phyloP scores from a whole-genome alignment of 495 filamentous ascomycete species.

The Haplographium delicatum region DNA sequence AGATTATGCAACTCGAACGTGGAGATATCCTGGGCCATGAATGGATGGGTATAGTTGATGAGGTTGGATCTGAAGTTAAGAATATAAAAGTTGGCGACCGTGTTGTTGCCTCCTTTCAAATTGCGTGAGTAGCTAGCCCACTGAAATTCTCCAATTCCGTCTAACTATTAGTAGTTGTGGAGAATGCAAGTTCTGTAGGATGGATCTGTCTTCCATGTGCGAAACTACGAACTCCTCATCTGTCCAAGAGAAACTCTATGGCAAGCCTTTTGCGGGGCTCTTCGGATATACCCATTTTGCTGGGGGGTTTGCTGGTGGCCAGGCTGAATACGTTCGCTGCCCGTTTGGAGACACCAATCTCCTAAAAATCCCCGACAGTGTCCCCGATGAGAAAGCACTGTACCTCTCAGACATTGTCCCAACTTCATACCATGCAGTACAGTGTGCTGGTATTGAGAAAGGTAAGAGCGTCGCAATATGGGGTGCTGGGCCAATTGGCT shows the following conservation, averaged over 20 bases:
- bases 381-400: conserved; percentile 83
- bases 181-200: conserved; percentile 68
- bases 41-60: conserved; percentile 77
- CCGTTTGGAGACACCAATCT: conserved; percentile 81
- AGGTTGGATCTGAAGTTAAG: conserved; percentile 56
- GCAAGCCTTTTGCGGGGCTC: conserved; percentile 64
- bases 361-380: conserved; percentile 69
- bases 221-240: conserved; percentile 73
- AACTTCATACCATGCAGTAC: conserved; percentile 77
- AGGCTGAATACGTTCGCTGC: conserved; percentile 83
- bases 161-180: conserved; percentile 78
- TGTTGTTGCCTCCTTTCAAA: conserved; percentile 84
- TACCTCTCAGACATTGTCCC: conserved; percentile 76
- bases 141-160: too few relatives aligned
- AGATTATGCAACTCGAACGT: conserved; percentile 65
- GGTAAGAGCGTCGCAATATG: conserved; percentile 81
- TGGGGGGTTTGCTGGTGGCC: conserved; percentile 84
- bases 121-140: too few relatives aligned
- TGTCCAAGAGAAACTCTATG: conserved; percentile 66
- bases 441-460: conserved; percentile 76
- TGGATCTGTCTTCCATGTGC: conserved; percentile 70
- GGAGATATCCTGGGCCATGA: conserved; percentile 91
- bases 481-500: conserved; percentile 61
- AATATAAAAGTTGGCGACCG: conserved; percentile 63
- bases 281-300: conserved; percentile 75